Percentiles rank a stretch among this genome's conserved stretches.
phyloP scores from a whole-genome alignment of 2,329 filamentous ascomycete species.

The Rasamsonia emersonii region DNA sequence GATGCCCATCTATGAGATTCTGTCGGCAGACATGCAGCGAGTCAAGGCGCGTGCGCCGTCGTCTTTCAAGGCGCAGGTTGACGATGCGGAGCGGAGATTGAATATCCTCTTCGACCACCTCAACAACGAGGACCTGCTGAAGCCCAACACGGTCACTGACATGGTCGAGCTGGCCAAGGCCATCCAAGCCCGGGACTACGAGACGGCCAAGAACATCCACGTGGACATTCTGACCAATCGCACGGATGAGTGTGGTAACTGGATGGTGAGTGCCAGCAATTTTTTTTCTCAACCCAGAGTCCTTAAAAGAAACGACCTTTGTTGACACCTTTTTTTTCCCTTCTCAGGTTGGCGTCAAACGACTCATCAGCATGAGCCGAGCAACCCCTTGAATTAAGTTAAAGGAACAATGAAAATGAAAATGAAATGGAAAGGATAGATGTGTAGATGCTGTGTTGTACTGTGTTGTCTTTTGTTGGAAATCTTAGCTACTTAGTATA shows the following conservation, averaged over 20 bases:
- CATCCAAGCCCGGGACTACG: constrained; percentile 61
- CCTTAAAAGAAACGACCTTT: background rate
- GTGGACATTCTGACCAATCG: constrained; percentile 68
- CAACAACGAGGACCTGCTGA: constrained; percentile 88
- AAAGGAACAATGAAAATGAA: constrained; percentile 1
- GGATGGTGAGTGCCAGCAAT: constrained; percentile 85
- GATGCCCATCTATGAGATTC: constrained; percentile 69
- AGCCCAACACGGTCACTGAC: constrained; percentile 55
- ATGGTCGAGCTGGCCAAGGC: constrained; percentile 50
- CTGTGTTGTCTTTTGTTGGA: background rate
- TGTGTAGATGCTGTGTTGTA: constrained; percentile 1
- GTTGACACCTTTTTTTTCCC: too few relatives aligned
- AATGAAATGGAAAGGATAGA: background rate
- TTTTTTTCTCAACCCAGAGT: background rate
- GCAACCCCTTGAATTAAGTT: constrained; percentile 49
- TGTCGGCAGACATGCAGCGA: constrained; percentile 77
- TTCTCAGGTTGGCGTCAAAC: constrained; percentile 67
- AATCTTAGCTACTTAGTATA: background rate
- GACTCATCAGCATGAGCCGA: constrained; percentile 71
- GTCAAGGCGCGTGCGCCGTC: constrained; percentile 77
- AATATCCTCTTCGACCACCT: constrained; percentile 93
- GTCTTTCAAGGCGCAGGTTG: constrained; percentile 80
- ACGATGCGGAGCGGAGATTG: constrained; percentile 87
- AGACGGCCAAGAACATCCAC: constrained; percentile 58
- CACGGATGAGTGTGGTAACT: constrained; percentile 72